Evolutionary conservation across 352 stramenopile genomes (phyloP), one percentile per base, ranked within the genome.

Genomic region (Lagenidium giganteum): DNA sequence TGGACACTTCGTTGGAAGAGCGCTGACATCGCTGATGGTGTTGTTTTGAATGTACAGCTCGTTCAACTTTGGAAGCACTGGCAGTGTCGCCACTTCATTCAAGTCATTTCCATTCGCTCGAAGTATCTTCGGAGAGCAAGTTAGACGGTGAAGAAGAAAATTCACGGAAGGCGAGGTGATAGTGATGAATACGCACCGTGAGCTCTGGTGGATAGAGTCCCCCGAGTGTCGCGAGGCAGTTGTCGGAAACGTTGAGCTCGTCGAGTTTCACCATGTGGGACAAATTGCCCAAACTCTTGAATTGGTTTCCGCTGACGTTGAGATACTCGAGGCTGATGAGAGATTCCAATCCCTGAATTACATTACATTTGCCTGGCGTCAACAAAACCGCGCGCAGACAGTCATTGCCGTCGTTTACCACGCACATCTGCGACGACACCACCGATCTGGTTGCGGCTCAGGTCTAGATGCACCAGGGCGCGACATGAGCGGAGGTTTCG

Each of bases 41-140:
- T 87, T 87, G 48, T 79, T 54, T 13, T 87, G 66, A 3, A 76
- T 34, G 27, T 89, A 86, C n/a, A 89, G 48, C 40, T 89, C 77
- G 37, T 71, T 85, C 0, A 89, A 52, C 20, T 64, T 70, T 3
- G 53, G 42, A 11, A 84, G 41, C 13, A 62, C 47, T 14, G 54
- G 40, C 11, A 86, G 60, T 17, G 64, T 50, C 14, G 54, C 50
- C 32, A 85, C 42, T 12, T 67, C 52, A 36, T 85, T 43, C 35
- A 79, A 42, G 9, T 56, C 43, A 27, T 79, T 79, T 7, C 61
- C 67, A 39, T 81, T 72, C 4, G 68, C 47, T 17, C 64, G 69
- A 48, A 81, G 60, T 1, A 71, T 50, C 71, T 84, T 31, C 8
- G 8, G 12, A 14, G 27, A 29, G 28, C 12, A 47, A 20, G 41